Conservation (phyloP, 2,329 filamentous ascomycete genomes). For the Ascochyta fabae region DNA sequence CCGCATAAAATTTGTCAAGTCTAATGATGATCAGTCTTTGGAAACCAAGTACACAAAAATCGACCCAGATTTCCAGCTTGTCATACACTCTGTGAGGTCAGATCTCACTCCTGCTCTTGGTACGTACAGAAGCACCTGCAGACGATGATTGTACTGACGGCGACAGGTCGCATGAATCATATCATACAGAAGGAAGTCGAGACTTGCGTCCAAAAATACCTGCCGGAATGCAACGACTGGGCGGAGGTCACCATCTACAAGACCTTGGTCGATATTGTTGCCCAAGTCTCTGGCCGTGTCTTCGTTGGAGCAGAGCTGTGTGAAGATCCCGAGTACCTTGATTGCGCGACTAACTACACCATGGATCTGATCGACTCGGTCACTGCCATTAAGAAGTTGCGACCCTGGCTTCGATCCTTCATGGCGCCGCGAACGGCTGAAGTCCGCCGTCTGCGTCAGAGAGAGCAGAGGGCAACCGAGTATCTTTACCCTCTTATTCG, state of each 20-base stretch:
- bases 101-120: slow-evolving; percentile 46
- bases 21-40: slow-evolving; percentile 27
- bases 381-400: slow-evolving; percentile 34
- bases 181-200: slow-evolving; percentile 41
- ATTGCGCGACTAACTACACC: slow-evolving; percentile 40
- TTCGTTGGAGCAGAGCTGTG: slow-evolving; percentile 44
- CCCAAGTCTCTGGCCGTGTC: slow-evolving; percentile 43
- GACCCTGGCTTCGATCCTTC: slow-evolving; percentile 34
- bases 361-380: slow-evolving; percentile 40
- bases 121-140: slow-evolving; percentile 17
- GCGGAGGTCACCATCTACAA: slow-evolving; percentile 38
- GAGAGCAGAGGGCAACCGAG: slow-evolving; percentile 20
- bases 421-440: slow-evolving; percentile 35
- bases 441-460: slow-evolving; percentile 27
- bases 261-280: slow-evolving; percentile 40
- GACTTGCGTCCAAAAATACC: slow-evolving; percentile 30
- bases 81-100: slow-evolving; percentile 35
- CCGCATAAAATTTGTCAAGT: not conserved
- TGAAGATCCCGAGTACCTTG: slow-evolving; percentile 39
- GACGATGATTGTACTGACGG: slow-evolving; percentile 15
- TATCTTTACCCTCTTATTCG: slow-evolving; percentile 36
- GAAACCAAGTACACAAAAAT: slow-evolving; percentile 43
- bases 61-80: slow-evolving; percentile 21
- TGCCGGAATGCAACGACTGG: slow-evolving; percentile 43
- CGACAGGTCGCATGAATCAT: slow-evolving; percentile 37